phyloP scores from a whole-genome alignment of 2,329 filamentous ascomycete species.

The Ophiostoma pallidulum region DNA sequence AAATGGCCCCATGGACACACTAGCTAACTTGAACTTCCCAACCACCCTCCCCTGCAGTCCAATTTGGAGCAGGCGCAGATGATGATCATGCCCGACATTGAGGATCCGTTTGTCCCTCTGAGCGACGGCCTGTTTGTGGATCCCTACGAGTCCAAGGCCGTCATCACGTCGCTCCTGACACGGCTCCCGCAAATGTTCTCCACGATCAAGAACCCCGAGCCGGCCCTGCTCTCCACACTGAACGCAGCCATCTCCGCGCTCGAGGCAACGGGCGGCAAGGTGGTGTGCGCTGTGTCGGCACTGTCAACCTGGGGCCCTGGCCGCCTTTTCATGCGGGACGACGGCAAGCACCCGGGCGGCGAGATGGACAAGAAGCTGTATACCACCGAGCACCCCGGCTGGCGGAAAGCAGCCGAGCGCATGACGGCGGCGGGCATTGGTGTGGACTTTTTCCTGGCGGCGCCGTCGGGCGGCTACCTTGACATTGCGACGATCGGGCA shows the following conservation, averaged over 20 bases:
- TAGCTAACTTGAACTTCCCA: no score
- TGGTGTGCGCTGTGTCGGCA: conserved; percentile 78
- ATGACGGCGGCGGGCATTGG: conserved; percentile 83
- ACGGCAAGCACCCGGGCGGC: conserved; percentile 73
- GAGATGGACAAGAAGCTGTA: conserved; percentile 90
- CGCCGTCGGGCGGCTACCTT: conserved; percentile 81
- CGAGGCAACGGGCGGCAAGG: conserved; percentile 80
- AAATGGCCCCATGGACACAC: no score
- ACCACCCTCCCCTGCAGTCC: no score
- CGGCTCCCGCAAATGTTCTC: conserved; percentile 81
- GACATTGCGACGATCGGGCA: conserved; percentile 92
- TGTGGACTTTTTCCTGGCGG: conserved; percentile 87
- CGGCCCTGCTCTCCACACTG: conserved; percentile 73
- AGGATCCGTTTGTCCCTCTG: conserved; percentile 90
- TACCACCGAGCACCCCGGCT: conserved; percentile 79
- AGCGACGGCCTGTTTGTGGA: conserved; percentile 92
- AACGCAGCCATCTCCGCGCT: conserved; percentile 78
- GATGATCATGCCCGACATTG: conserved; percentile 96
- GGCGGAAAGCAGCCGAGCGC: conserved; percentile 76
- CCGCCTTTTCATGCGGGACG: conserved; percentile 74
- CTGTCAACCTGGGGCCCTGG: conserved; percentile 89
- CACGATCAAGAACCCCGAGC: conserved; percentile 80
- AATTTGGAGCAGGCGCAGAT: conserved; percentile 83
- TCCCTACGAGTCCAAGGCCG: conserved; percentile 70
- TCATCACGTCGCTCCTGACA: conserved; percentile 80